Base-by-base conservation (phyloP, 306 rosid genomes). In the Oemleria cerasiformis region DNA sequence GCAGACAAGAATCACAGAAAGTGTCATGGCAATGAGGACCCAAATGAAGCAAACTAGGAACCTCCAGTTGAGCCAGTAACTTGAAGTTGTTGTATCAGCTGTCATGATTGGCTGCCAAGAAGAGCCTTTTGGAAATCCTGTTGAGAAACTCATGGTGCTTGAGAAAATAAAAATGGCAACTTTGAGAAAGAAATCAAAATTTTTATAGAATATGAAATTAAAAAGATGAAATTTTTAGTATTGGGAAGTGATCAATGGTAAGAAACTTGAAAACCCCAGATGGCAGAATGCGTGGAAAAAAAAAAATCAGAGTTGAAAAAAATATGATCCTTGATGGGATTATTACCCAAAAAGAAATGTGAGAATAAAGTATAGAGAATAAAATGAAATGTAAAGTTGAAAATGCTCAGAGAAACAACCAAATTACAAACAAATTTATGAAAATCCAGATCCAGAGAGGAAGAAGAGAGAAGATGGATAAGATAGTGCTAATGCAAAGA, bases 51-150 rank as follows among this genome's bases (percentile, higher is more conserved):
- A 94, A 63, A 91, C 72, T 81, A 89, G 71, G 57, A 94, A 86
- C 77, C 88, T 89, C 99, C 99, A 94, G 62, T 94, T 94, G 6
- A 89, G 51, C 99, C 99, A 94, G 86, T 91, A 94, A 85, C 81
- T 78, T 16, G 68, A 43, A 9, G 77, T 63, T 59, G 99, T 89
- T 72, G 99, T 91, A 79, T 94, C 92, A 0, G 82, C 78, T 34
- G 92, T 83, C 88, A 82, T 79, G 25, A 83, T 73, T 30, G 99
- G 99, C 63, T 87, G 82, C 99, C 99, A 94, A 54, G 91, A 94
- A 53, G 91, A 78, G 50, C 78, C 78, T 43, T 78, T 86, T 45
- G 90, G 65, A 57, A 92, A 73, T 42, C 86, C 91, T 85, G 90
- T 87, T 62, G 77, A 75, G 65, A 83, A 77, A 67, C 79, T 81